phyloP scores from a whole-genome alignment of 306 rosid species.

The Dryas drummondii region DNA sequence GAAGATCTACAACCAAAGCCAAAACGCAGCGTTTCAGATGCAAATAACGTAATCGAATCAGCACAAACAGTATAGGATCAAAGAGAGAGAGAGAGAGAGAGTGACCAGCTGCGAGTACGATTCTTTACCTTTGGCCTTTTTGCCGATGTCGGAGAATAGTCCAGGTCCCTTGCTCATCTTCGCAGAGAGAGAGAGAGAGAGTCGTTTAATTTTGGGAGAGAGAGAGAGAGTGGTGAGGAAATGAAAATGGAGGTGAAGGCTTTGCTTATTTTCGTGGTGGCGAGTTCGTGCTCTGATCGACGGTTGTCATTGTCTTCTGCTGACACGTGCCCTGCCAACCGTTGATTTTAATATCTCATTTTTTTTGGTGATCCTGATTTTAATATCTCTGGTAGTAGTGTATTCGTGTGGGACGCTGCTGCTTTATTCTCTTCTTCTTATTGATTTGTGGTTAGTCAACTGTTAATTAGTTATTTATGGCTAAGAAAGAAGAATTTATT shows the following conservation, averaged over 20 bases:
- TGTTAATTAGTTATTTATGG: slow-evolving; percentile 1
- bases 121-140: slow-evolving; percentile 69
- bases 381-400: neutral
- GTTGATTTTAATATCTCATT: slow-evolving; percentile 5
- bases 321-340: slow-evolving; percentile 19
- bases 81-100: neutral
- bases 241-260: neutral
- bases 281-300: slow-evolving; percentile 13
- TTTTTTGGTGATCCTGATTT: too few relatives aligned
- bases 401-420: neutral
- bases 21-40: slow-evolving; percentile 24
- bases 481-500: neutral
- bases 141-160: slow-evolving; percentile 85
- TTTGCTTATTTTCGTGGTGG: slow-evolving; percentile 22
- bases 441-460: neutral
- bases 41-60: slow-evolving; percentile 7
- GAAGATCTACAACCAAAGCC: slow-evolving; percentile 58
- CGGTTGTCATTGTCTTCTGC: slow-evolving; percentile 11
- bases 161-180: slow-evolving; percentile 92
- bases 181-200: slow-evolving; percentile 14
- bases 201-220: neutral
- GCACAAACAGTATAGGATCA: slow-evolving; percentile 2
- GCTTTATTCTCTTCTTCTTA: slow-evolving; percentile 9
- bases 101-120: neutral
- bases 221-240: slow-evolving; percentile 31